These are phyloP conservation scores for Rutstroemia sp. DNA, from an alignment of 2,329 filamentous ascomycete genomes.

Conservation along the genomic window DNA sequence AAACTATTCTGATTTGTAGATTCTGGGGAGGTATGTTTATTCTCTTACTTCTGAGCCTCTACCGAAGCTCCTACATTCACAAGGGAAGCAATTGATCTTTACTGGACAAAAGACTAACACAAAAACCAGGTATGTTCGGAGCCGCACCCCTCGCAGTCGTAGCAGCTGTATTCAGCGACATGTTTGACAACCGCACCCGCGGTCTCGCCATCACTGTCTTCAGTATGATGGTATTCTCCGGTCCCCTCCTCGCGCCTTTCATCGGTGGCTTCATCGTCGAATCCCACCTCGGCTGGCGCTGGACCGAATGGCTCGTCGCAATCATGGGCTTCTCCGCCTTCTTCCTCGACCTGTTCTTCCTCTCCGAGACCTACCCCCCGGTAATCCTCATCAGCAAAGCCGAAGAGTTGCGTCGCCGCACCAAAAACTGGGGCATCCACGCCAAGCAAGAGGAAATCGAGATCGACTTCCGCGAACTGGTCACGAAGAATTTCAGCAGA, in stretches of 20 bases:
- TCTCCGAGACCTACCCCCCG: slow-evolving; percentile 65
- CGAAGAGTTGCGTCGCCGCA: slow-evolving; percentile 52
- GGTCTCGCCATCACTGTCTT: slow-evolving; percentile 52
- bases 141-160: slow-evolving; percentile 62
- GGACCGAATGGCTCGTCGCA: slow-evolving; percentile 58
- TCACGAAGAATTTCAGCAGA: slow-evolving; percentile 45
- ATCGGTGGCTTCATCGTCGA: slow-evolving; percentile 60
- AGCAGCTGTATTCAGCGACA: slow-evolving; percentile 64
- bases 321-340: slow-evolving; percentile 59
- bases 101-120: too few species aligned
- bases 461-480: slow-evolving; percentile 54
- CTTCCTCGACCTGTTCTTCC: slow-evolving; percentile 50
- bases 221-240: slow-evolving; percentile 56
- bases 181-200: slow-evolving; percentile 58
- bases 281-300: slow-evolving; percentile 62
- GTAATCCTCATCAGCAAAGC: slow-evolving; percentile 57
- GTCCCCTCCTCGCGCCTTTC: slow-evolving; percentile 60
- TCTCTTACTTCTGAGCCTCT: neutral
- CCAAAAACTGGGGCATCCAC: slow-evolving; percentile 64
- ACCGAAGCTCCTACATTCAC: too few species aligned
- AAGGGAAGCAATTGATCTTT: too few species aligned
- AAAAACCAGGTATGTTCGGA: slow-evolving; percentile 47
- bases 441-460: slow-evolving; percentile 67
- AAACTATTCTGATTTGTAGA: slow-evolving; percentile 61
- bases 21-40: slow-evolving; percentile 60